Evolutionary conservation across 2,329 filamentous ascomycete species (phyloP), one percentile per base, ranked within the genome.

Genomic region (Fonsecaea pedrosoi): DNA sequence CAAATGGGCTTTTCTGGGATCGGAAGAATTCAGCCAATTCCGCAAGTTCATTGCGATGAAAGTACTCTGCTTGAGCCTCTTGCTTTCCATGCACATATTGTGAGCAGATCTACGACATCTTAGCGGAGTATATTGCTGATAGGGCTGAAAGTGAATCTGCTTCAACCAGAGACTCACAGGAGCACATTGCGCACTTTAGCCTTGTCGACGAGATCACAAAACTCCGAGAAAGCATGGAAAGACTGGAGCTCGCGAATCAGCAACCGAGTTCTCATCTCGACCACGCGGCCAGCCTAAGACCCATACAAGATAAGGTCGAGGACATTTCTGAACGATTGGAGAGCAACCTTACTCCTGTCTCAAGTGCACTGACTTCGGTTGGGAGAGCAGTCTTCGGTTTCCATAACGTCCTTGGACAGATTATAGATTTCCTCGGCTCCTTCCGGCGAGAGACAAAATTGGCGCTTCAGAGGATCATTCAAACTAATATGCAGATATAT

Each of bases 41-140:
- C 56, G 71, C 32, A 66, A 70, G 50, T 15, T 65, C 3, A 61
- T 75, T 21, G 62, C 65, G 0, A 72, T 68, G 38, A 75, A 73
- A 61, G 63, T 69, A 0, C 53, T 71, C 30, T 73, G 71, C 45
- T 71, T 74, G 56, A 75, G 70, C 63, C 45, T 74, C 9, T 65
- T 73, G 5, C 66, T 74, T 0, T 65, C 67, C 1, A 67, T 60
- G 15, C 72, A 74, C 50, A 58, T 65, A 21, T 73, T 69, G 66
- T 71, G 53, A 65, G 68, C 18, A 3, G 21, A 25, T 12, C 7
- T 53, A 25, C 30, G 15, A 25, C 18, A 1, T 1, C 8, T 10
- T 4, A 25, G 5, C 18, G 6, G 25, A 3, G 2, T 25, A 3
- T 12, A 12, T 12, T 13, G 2, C 45, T 50, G 21, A 50, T 21